These are phyloP conservation scores for Solioccasus polychromus DNA, from an alignment of 768 basidiomycete genomes.

Conservation along the genomic window DNA sequence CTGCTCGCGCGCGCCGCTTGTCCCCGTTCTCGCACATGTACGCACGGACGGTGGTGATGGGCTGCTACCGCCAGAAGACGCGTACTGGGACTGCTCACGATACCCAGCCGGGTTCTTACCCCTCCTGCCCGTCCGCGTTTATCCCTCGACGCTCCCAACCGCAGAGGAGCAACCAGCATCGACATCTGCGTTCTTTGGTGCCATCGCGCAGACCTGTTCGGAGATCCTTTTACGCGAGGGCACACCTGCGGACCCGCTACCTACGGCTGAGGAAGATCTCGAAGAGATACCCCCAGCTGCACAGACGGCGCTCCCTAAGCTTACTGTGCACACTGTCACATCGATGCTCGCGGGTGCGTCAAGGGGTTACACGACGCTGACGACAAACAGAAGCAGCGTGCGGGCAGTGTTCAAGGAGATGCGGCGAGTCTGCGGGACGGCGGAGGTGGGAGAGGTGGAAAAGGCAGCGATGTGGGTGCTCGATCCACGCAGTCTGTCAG, in stretches of 20 bases:
- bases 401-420: conserved; percentile 72
- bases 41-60: too few relatives aligned
- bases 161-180: background rate
- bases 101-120: conserved; percentile 52
- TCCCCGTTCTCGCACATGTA: too few relatives aligned
- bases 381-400: conserved; percentile 79
- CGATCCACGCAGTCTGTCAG: conserved; percentile 62
- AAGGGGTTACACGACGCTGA: conserved; percentile 81
- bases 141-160: conserved; percentile 33
- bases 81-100: conserved; percentile 66
- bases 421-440: conserved; percentile 26
- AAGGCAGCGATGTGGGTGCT: conserved; percentile 65
- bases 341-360: conserved; percentile 69
- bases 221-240: conserved; percentile 50
- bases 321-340: conserved; percentile 76
- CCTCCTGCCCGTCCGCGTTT: conserved; percentile 55
- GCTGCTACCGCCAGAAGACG: conserved; percentile 31
- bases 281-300: conserved; percentile 51
- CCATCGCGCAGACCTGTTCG: conserved; percentile 51
- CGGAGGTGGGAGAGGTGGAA: conserved; percentile 16
- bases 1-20: conserved; percentile 6
- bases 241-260: background rate
- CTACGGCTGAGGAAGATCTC: background rate
- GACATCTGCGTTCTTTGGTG: conserved; percentile 38
- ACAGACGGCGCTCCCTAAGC: conserved; percentile 52